Evolutionary conservation across 495 filamentous ascomycete species (phyloP).

Genomic region (Lasiosphaeriaceae sp.): DNA sequence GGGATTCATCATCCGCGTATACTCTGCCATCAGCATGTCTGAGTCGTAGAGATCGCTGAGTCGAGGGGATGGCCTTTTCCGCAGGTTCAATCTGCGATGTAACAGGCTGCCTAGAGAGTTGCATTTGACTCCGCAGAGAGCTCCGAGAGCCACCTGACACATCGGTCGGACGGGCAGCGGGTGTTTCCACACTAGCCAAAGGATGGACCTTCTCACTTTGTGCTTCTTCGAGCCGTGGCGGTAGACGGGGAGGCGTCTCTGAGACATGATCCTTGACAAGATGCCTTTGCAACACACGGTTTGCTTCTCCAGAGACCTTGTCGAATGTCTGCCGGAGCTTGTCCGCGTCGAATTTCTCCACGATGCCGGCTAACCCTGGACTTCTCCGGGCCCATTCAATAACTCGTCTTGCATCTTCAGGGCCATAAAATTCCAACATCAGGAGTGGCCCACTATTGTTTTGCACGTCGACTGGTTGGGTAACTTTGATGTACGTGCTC

Average conservation of each 20-base stretch:
- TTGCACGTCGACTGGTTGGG: conserved; percentile 7
- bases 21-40: not conserved
- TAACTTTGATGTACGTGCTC: conserved; percentile 13
- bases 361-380: too few species aligned
- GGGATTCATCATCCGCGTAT: not conserved
- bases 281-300: too few species aligned
- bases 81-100: not conserved
- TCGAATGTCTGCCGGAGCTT: too few species aligned
- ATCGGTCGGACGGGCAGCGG: not conserved
- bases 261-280: not conserved
- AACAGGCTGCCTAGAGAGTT: conserved; percentile 5
- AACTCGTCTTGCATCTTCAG: conserved; percentile 4
- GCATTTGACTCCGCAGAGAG: conserved; percentile 8
- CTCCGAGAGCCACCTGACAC: conserved; percentile 1
- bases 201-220: not conserved
- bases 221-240: not conserved
- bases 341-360: too few species aligned
- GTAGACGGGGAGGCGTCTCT: not conserved
- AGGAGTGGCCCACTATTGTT: conserved; percentile 1
- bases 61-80: not conserved
- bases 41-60: not conserved
- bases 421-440: conserved; percentile 6
- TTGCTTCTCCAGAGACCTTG: too few species aligned
- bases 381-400: conserved; percentile 5
- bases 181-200: not conserved